Evolutionary conservation across 148 eudicot species (phyloP).

Genomic region (Hydrangea macrophylla): DNA sequence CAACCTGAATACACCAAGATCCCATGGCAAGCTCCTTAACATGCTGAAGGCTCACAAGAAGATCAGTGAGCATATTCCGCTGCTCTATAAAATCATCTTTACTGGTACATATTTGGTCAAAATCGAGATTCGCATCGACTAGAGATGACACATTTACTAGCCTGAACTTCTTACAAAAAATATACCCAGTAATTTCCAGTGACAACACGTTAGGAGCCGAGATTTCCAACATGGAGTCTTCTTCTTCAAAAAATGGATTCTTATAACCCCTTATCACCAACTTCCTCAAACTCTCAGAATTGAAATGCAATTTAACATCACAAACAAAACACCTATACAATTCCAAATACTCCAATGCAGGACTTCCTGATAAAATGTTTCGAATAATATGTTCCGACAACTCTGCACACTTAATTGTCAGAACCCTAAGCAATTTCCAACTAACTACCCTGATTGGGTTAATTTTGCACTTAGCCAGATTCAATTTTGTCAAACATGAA

Average conservation of each 20-base stretch:
- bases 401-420: neutral
- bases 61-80: too few species aligned
- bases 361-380: neutral
- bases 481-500: neutral
- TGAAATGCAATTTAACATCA: neutral
- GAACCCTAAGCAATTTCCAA: neutral
- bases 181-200: neutral
- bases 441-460: neutral
- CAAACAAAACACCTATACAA: neutral
- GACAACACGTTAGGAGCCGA: neutral
- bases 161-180: too few species aligned
- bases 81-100: too few species aligned
- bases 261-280: constrained; percentile 1
- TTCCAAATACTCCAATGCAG: constrained; percentile 6
- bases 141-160: too few species aligned
- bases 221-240: neutral
- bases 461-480: neutral
- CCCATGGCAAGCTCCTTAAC: too few species aligned
- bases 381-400: neutral
- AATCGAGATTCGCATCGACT: too few species aligned
- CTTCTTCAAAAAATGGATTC: neutral
- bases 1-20: too few species aligned
- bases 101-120: too few species aligned
- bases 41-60: too few species aligned
- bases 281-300: neutral